These are phyloP conservation scores for Linnemannia schmuckeri DNA, from an alignment of 192 early-diverging fungal genomes.

Conservation along the genomic window DNA sequence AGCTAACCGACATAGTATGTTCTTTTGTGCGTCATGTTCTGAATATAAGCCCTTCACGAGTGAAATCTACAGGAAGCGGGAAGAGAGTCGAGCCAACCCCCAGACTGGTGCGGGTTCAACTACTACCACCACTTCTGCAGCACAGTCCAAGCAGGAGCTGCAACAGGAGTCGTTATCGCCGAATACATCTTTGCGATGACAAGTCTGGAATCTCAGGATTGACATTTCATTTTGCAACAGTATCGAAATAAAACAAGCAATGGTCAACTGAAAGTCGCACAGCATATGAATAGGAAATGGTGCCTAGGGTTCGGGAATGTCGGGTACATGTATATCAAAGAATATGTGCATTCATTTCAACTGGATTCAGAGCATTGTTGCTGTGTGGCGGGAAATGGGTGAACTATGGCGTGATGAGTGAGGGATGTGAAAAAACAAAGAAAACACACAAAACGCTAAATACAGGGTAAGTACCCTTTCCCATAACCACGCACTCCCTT, in stretches of 20 bases:
- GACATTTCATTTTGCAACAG: not conserved
- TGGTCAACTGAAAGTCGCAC: no score
- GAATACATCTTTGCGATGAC: not conserved
- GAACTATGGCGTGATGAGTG: slow-evolving; percentile 5
- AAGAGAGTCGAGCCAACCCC: slow-evolving; percentile 9
- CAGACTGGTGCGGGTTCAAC: not conserved
- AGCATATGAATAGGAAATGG: no score
- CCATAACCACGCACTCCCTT: no score
- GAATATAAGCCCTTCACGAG: slow-evolving; percentile 78
- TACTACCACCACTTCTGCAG: not conserved
- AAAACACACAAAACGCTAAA: not conserved
- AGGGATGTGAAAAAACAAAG: not conserved
- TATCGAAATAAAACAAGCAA: no score
- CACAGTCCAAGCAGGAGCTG: not conserved
- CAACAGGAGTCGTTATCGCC: not conserved
- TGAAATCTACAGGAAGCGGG: slow-evolving; percentile 79
- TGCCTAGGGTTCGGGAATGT: not conserved
- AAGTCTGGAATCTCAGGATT: not conserved
- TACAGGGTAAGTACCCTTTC: no score
- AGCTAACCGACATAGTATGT: not conserved
- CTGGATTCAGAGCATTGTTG: not conserved
- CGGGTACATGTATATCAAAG: not conserved
- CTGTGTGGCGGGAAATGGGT: not conserved
- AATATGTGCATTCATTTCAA: not conserved
- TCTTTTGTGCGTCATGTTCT: not conserved